phyloP scores from a whole-genome alignment of 73 alveolate species.

The Tetrahymena thermophila region DNA sequence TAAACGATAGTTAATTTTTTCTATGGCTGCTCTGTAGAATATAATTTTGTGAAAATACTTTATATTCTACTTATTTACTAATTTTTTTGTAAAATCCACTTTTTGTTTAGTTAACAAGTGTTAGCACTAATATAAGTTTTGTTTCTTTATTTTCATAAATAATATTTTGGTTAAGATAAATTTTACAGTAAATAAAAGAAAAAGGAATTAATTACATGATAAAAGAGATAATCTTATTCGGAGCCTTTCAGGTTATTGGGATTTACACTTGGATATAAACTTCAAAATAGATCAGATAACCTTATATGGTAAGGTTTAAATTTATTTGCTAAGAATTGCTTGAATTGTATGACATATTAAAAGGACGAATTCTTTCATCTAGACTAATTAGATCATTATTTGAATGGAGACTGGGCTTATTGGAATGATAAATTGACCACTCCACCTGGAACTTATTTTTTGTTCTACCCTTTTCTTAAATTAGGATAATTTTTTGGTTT shows the following conservation, averaged over 20 bases:
- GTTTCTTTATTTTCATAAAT: too few relatives aligned
- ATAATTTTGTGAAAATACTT: too few relatives aligned
- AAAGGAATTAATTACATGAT: neutral
- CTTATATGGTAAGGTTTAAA: neutral
- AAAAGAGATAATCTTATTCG: neutral
- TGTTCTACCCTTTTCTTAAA: slow-evolving; percentile 4
- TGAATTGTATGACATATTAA: neutral
- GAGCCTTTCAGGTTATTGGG: neutral
- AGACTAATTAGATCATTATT: slow-evolving; percentile 36
- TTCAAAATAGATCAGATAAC: neutral
- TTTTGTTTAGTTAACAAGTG: too few relatives aligned
- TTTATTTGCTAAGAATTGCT: neutral
- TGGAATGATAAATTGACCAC: slow-evolving; percentile 58
- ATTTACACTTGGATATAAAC: neutral
- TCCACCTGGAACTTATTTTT: slow-evolving; percentile 46
- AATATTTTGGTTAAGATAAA: neutral
- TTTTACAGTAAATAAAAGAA: neutral
- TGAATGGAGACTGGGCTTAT: slow-evolving; percentile 17
- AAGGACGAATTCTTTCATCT: slow-evolving; percentile 52
- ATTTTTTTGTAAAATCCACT: too few relatives aligned
- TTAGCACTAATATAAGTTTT: too few relatives aligned
- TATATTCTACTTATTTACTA: too few relatives aligned
- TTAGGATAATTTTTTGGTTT: neutral
- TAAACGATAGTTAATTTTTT: too few relatives aligned
- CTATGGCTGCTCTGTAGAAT: too few relatives aligned